Percentiles rank a stretch among this genome's conserved stretches.
These are phyloP conservation scores for Ophiostoma perfectum DNA, from an alignment of 2,329 filamentous ascomycete genomes.

Conservation along the genomic window DNA sequence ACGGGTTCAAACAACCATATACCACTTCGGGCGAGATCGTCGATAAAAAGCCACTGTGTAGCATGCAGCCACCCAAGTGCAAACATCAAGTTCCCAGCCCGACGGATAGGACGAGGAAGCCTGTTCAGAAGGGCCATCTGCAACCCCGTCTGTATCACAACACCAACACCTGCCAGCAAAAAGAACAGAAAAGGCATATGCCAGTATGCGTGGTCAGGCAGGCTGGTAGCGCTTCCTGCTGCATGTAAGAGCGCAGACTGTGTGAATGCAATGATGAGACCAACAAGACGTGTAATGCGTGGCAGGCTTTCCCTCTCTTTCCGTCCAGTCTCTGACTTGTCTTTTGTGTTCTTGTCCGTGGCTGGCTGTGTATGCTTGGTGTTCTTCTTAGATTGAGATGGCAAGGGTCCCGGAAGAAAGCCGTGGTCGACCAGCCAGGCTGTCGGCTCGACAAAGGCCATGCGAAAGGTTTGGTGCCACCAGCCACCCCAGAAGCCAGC, in stretches of 20 bases:
- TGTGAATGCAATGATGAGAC: constrained; percentile 51
- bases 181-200: constrained; percentile 65
- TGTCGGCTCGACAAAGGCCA: constrained; percentile 60
- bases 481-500: constrained; percentile 76
- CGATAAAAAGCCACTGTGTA: constrained; percentile 60
- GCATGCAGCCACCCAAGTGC: constrained; percentile 61
- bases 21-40: constrained; percentile 70
- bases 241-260: constrained; percentile 66
- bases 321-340: background rate
- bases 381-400: constrained; percentile 27
- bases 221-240: constrained; percentile 60
- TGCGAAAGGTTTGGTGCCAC: constrained; percentile 90
- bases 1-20: constrained; percentile 78
- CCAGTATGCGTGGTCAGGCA: constrained; percentile 45
- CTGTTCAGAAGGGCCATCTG: constrained; percentile 30
- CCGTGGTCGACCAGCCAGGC: constrained; percentile 41
- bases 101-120: constrained; percentile 34
- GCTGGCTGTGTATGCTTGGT: background rate
- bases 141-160: constrained; percentile 52
- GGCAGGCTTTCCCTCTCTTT: background rate
- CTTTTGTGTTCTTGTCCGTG: background rate
- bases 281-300: constrained; percentile 9
- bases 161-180: constrained; percentile 59
- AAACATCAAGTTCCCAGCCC: constrained; percentile 56
- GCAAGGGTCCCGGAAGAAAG: constrained; percentile 34